Evolutionary conservation across 2,329 filamentous ascomycete species (phyloP), one percentile per base, ranked within the genome.

Genomic region (Aureobasidium melanogenum): DNA sequence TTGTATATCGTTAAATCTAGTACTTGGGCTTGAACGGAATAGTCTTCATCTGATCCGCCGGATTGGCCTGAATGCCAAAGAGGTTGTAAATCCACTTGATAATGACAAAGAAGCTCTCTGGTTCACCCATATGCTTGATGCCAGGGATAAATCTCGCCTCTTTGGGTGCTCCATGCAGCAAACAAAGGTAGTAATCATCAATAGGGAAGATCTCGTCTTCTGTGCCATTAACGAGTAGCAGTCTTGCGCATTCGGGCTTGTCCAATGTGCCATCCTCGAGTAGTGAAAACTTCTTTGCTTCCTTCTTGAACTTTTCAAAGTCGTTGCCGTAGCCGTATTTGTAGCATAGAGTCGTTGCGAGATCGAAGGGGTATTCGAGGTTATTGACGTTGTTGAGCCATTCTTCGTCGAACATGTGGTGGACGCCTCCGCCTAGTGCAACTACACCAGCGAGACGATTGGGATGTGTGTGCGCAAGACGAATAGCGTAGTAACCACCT

Each of bases 181-280:
- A 66, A 28, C 80, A 79, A 43, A 84, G 69, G 65, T 82, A 81
- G 61, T 82, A 80, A 66, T 85, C 83, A 66, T 85, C 83, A 48
- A 85, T 81, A 0, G 83, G 83, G 70, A 85, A 85, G 51, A 85
- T 84, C 72, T 84, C 82, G 67, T 85, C 83, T 32, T 81, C 76
- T 1, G 78, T 80, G 0, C 83, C 80, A 65, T 85, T 85, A 9
- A 85, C 82, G 6, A 85, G 71, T 39, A 85, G 67, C 58, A 84
- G 67, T 32, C 76, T 72, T 26, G 78, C 71, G 61, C 81, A 83
- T 7, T 72, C 69, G 0, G 74, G 74, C 64, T 73, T 76, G 60
- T 83, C 77, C 36, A 85, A 71, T 26, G 82, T 83, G 5, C 82
- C 82, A 58, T 82, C 79, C 12, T 77, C 75, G 3, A 85, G 69